Evolutionary conservation across 768 basidiomycete species (phyloP), one percentile per base, ranked within the genome.

Genomic region (Phylloporus rhodoxanthus): DNA sequence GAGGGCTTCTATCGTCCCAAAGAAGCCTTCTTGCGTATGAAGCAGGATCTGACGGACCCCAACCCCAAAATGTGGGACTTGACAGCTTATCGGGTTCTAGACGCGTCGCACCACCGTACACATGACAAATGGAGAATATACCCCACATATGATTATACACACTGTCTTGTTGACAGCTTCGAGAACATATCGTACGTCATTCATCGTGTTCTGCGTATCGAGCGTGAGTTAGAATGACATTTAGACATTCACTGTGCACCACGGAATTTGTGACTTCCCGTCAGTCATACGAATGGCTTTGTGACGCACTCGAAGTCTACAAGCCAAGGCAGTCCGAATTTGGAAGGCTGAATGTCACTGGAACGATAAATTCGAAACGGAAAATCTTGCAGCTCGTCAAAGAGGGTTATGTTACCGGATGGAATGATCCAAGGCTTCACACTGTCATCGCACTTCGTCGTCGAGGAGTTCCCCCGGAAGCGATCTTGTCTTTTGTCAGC

Each of bases 41-140:
- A 99, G 71, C 91, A 94, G 71, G 91, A 98, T 64, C 71, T 98
- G 23, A 75, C 81, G 40, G 89, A 91, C 52, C 86, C 87, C 11
- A 99, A 98, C 68, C 95, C 95, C 10, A 92, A 93, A 70, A 97
- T 99, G 96, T 99, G 96, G 96, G 96, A 99, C 71, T 70, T 96
- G 47, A 89, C 96, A 30, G 95, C 95, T 7, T 99, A 98, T 66
- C 85, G 96, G 23, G 91, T 98, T 14, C 76, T 97, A 46, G 80
- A 87, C 44, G 81, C 91, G 2, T 82, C 88, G 26, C 96, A 99
- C 68, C 95, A 98, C 62, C 82, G 96, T 20, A 98, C 96, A 1
- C 82, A 82, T 9, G 83, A 85, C 66, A 88, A 86, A 62, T 99
- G 96, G 96, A 89, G 80, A 63, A 91, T 99, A 53, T 99, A 99